Evolutionary conservation across 2,329 filamentous ascomycete species (phyloP), one percentile per base, ranked within the genome.

Genomic region (Trichocomaceae sp.): DNA sequence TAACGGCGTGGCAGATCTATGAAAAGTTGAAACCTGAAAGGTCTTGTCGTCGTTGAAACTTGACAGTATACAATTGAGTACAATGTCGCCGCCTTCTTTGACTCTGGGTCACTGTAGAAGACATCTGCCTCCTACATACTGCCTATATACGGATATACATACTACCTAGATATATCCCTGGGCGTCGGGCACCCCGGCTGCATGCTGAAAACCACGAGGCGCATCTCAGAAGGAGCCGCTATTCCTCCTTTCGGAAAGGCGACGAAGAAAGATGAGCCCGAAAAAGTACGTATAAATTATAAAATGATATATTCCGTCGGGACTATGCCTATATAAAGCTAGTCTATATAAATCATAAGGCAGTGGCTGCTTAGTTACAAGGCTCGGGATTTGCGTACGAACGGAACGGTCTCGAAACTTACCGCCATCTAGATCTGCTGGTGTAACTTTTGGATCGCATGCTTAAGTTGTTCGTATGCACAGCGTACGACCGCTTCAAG

Each of bases 1-100:
- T 47, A 53, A 53, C 51, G 51, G 51, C 31, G 50, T 47, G 50
- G 37, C 42, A 53, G 50, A 41, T 47, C 42, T 9, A 33, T 12
- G 7, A 10, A 2, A 26, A 26, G n/a, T n/a, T n/a, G n/a, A n/a
- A n/a, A n/a, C n/a, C n/a, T 10, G 31, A 35, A 35, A 35, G 12
- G 9, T 35, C 15, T 35, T 35, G 29, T 9, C 15, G 31, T 10
- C 8, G 41, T 29, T 23, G 31, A 52, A 51, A 39, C 33, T 19
- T 52, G 42, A 22, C 33, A 13, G 49, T 44, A 26, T 39, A 15
- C 5, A 6, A n/a, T n/a, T n/a, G n/a, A n/a, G n/a, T n/a, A n/a
- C n/a, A n/a, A n/a, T n/a, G n/a, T n/a, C n/a, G n/a, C n/a, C n/a
- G n/a, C n/a, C n/a, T n/a, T n/a, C n/a, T n/a, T n/a, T n/a, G n/a